These are phyloP conservation scores for Podila clonocystis DNA, from an alignment of 192 early-diverging fungal species.

Conservation along the genomic window DNA sequence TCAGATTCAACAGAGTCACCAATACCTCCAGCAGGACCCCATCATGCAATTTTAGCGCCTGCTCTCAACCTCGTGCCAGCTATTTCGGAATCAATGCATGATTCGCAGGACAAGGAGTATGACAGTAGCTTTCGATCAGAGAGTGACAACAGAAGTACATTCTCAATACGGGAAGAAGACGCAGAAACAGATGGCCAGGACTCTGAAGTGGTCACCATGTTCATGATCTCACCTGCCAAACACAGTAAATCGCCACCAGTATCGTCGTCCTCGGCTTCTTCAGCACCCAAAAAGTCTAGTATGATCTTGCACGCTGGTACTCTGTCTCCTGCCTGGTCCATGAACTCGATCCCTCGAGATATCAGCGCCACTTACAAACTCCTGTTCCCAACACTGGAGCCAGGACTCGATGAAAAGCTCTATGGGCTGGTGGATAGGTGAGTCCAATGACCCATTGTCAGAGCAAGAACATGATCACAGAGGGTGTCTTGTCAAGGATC, in stretches of 20 bases:
- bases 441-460: background rate
- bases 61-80: background rate
- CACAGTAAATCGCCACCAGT: slow-evolving; percentile 29
- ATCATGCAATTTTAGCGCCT: background rate
- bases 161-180: background rate
- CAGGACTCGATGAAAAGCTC: slow-evolving; percentile 32
- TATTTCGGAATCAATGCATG: background rate
- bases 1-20: background rate
- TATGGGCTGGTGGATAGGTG: slow-evolving; percentile 46
- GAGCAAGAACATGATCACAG: background rate
- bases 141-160: background rate
- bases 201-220: slow-evolving; percentile 19
- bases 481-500: background rate
- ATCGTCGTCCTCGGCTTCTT: slow-evolving; percentile 15
- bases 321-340: slow-evolving; percentile 46
- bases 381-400: background rate
- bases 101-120: background rate
- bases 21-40: background rate
- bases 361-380: slow-evolving; percentile 32
- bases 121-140: background rate
- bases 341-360: slow-evolving; percentile 50
- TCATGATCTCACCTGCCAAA: slow-evolving; percentile 25
- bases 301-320: slow-evolving; percentile 37
- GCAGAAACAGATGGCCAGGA: background rate
- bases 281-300: slow-evolving; percentile 28